Evolutionary conservation across 208 protist genomes (phyloP), one percentile per base, ranked within the genome.

Genomic region (Leishmania amazonensis): DNA sequence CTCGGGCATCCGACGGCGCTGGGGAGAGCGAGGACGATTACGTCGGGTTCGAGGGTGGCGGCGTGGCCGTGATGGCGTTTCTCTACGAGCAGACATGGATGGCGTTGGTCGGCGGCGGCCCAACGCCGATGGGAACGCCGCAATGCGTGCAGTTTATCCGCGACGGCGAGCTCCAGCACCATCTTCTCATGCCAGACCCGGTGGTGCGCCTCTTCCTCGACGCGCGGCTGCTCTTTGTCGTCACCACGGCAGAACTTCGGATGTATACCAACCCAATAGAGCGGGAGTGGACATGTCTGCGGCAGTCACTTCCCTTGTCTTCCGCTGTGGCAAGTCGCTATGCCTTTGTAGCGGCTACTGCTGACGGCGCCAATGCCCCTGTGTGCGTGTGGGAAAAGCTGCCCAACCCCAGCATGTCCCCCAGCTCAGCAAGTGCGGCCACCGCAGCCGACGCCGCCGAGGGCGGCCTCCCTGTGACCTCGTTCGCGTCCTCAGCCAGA

Each of bases 41-140:
- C 60, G 62, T 89, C 71, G 81, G 78, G 49, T 87, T 90, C 35
- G 45, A 57, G 11, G 89, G 88, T 42, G 85, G 83, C 51, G 91
- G 91, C 19, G 89, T 96, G 62, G 86, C 84, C 57, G 87, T 86
- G 15, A 89, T 96, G 84, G 85, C 93, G 58, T 76, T 96, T 11
- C 85, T 94, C 11, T 93, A 91, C 67, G 83, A 93, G 73, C 88
- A 89, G 54, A 81, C 86, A 24, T 88, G 88, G 79, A 64, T 96
- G 38, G 90, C 93, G 24, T 68, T 91, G n/a, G 90, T 93, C 1
- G 93, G 90, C 8, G 91, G 91, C 57, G 91, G 89, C 1, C 85
- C 86, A 21, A 90, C 89, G 31, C 90, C 93, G 68, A 84, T 93
- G 76, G 86, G 85, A 0, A 72, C 74, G 17, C 79, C 75, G 24